These are phyloP conservation scores for Coemansia sp. DNA, from an alignment of 192 early-diverging fungal species.

Conservation along the genomic window DNA sequence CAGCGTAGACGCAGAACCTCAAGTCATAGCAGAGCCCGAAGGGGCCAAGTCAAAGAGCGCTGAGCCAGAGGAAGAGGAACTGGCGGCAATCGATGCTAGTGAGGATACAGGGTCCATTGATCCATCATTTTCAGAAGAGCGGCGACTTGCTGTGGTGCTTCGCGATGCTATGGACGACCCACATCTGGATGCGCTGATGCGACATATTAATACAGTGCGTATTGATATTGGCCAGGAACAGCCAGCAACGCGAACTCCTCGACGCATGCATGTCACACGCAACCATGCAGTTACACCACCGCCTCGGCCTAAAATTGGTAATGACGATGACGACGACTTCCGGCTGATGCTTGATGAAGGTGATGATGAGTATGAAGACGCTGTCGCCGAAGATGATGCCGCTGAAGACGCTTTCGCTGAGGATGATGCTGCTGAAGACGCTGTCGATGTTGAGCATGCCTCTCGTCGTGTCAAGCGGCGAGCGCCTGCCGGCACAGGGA, in stretches of 20 bases:
- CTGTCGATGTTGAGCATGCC: too few relatives aligned
- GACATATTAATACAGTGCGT: slow-evolving; percentile 18
- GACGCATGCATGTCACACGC: slow-evolving; percentile 12
- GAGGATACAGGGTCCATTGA: slow-evolving; percentile 19
- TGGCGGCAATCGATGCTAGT: background rate
- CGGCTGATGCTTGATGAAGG: slow-evolving; percentile 12
- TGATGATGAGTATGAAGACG: background rate
- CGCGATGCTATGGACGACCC: slow-evolving; percentile 22
- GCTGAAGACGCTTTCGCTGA: too few relatives aligned
- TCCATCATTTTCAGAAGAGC: slow-evolving; percentile 42
- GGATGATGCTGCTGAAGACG: too few relatives aligned
- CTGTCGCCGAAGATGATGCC: too few relatives aligned
- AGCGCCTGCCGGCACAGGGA: background rate
- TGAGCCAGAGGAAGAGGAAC: background rate
- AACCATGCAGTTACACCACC: background rate
- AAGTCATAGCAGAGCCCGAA: background rate
- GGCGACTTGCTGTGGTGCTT: slow-evolving; percentile 32
- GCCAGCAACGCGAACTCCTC: slow-evolving; percentile 8
- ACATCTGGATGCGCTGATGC: slow-evolving; percentile 26
- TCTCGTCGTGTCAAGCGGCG: background rate
- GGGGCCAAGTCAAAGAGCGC: background rate
- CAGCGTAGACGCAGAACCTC: background rate
- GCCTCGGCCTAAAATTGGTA: background rate
- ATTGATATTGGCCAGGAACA: slow-evolving; percentile 18
- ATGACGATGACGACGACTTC: slow-evolving; percentile 9